These are phyloP conservation scores for Phytophthora sansomeana DNA, from an alignment of 352 stramenopile species.

Conservation along the genomic window DNA sequence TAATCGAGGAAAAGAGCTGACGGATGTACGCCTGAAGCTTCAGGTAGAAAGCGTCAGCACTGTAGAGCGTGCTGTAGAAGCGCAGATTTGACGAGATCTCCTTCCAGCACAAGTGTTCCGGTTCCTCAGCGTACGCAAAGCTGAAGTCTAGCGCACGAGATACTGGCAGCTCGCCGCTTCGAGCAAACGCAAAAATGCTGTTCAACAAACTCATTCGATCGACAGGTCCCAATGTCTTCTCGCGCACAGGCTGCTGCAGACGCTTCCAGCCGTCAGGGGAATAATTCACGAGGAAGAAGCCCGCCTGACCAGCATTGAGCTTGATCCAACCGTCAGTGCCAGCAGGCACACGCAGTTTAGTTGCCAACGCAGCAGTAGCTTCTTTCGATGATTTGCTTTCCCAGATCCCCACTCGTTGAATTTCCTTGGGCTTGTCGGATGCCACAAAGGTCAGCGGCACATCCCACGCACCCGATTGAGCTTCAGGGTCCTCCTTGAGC, in stretches of 20 bases:
- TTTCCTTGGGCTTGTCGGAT: conserved; percentile 49
- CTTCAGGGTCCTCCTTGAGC: conserved; percentile 44
- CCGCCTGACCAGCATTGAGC: conserved; percentile 95
- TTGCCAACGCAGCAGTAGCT: conserved; percentile 52
- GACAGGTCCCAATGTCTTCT: conserved; percentile 66
- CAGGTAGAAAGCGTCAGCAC: conserved; percentile 64
- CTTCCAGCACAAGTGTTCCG: conserved; percentile 82
- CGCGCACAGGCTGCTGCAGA: conserved; percentile 72
- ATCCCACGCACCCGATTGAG: conserved; percentile 68
- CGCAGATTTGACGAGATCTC: conserved; percentile 72
- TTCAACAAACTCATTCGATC: conserved; percentile 95
- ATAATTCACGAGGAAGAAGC: conserved; percentile 96
- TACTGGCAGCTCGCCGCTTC: conserved; percentile 60
- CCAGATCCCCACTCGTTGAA: conserved; percentile 76
- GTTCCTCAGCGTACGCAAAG: conserved; percentile 64
- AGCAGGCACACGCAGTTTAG: conserved; percentile 42
- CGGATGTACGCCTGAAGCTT: conserved; percentile 73
- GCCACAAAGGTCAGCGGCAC: conserved; percentile 85
- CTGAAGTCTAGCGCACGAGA: conserved; percentile 74
- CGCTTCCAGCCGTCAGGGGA: conserved; percentile 82
- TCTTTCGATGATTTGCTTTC: conserved; percentile 35
- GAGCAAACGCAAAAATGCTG: conserved; percentile 94
- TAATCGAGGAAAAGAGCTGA: conserved; percentile 60
- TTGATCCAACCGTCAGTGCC: conserved; percentile 89
- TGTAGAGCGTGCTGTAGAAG: conserved; percentile 72